Evolutionary conservation across 352 stramenopile species (phyloP).

Genomic region (Phytophthora megakarya): DNA sequence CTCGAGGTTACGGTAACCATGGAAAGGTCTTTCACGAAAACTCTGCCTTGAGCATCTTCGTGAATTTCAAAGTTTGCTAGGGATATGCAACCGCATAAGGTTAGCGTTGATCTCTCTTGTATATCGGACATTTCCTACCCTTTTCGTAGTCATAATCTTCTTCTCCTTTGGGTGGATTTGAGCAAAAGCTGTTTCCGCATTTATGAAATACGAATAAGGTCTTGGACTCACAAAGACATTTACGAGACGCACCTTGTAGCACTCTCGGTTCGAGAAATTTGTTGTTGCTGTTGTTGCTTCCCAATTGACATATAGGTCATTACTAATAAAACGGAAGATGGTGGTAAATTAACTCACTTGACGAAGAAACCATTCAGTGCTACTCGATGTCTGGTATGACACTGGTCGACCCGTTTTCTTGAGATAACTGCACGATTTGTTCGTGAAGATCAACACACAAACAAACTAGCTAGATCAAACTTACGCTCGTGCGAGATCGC

Average conservation of each 20-base stretch:
- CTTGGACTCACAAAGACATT: neutral
- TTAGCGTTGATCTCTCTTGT: too few species aligned
- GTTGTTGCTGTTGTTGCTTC: constrained; percentile 49
- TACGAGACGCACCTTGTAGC: constrained; percentile 47
- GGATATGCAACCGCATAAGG: neutral
- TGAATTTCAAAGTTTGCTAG: constrained; percentile 92
- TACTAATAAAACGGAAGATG: neutral
- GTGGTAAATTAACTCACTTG: constrained; percentile 43
- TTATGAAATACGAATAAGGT: neutral
- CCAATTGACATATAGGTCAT: neutral
- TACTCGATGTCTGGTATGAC: constrained; percentile 83
- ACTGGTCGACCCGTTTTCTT: constrained; percentile 69
- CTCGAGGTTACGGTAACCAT: constrained; percentile 90
- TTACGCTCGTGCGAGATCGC: constrained; percentile 91
- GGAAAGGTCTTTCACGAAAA: constrained; percentile 93
- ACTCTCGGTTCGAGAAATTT: constrained; percentile 72
- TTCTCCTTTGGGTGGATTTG: constrained; percentile 50
- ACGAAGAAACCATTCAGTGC: constrained; percentile 81
- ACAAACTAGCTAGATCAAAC: constrained; percentile 2
- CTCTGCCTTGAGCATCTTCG: constrained; percentile 90
- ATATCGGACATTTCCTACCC: constrained; percentile 33
- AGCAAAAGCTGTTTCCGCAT: constrained; percentile 55
- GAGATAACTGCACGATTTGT: constrained; percentile 50
- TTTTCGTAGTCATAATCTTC: constrained; percentile 88
- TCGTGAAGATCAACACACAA: neutral